Evolutionary conservation across 371 early-diverging fungal genomes (phyloP).

Genomic region (Vairimorpha ceranae): DNA sequence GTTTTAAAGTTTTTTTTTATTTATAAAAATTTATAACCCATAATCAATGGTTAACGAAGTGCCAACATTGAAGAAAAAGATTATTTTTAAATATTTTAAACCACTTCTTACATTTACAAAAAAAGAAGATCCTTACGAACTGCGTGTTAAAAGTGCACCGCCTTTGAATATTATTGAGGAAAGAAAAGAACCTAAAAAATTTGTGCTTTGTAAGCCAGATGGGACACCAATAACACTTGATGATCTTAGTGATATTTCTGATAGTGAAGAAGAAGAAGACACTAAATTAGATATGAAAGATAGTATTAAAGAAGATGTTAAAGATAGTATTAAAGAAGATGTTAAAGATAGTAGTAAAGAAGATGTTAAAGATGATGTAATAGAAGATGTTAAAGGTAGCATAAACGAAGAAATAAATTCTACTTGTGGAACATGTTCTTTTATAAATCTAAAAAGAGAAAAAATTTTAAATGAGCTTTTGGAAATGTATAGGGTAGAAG

Average conservation of each 20-base stretch:
- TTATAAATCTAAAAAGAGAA: background rate
- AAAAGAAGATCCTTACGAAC: slow-evolving; percentile 12
- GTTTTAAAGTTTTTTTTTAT: background rate
- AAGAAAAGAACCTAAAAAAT: background rate
- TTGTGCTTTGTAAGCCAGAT: slow-evolving; percentile 8
- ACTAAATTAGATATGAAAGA: background rate
- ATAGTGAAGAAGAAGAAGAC: background rate
- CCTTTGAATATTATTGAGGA: slow-evolving; percentile 16
- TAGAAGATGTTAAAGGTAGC: background rate
- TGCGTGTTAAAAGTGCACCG: slow-evolving; percentile 27
- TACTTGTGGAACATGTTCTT: background rate
- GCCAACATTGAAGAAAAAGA: slow-evolving; percentile 11
- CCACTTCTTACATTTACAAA: slow-evolving; percentile 14
- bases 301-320: background rate
- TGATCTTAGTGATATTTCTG: slow-evolving; percentile 15
- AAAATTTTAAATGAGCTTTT: slow-evolving; percentile 19
- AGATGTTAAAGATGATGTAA: background rate
- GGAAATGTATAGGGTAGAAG: slow-evolving; percentile 3
- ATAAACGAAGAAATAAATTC: background rate
- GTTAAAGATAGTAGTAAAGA: background rate
- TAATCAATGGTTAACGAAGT: background rate
- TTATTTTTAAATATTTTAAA: slow-evolving; percentile 30
- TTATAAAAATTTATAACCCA: background rate
- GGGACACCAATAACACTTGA: slow-evolving; percentile 33
- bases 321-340: background rate